These are phyloP conservation scores for Cordia subcordata DNA, from an alignment of 257 asterid species.

Conservation along the genomic window DNA sequence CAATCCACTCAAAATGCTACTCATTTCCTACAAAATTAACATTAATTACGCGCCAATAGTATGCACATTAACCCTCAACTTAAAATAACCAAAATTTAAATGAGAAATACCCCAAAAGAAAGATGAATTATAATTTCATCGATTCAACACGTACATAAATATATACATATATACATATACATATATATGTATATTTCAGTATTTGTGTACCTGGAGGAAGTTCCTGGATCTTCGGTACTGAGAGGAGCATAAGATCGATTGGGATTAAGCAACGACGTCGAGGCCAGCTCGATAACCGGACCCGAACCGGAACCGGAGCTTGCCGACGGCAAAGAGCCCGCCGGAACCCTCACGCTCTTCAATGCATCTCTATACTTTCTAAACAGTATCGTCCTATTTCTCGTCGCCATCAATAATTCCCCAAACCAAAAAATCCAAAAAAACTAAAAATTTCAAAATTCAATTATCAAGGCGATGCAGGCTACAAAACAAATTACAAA, in stretches of 20 bases:
- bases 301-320: conserved; percentile 64
- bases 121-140: neutral
- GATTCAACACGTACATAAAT: too few species aligned
- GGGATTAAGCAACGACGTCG: conserved; percentile 78
- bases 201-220: conserved; percentile 39
- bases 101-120: neutral
- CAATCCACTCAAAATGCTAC: too few species aligned
- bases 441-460: neutral
- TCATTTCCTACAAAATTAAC: too few species aligned
- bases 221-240: conserved; percentile 66
- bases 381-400: conserved; percentile 82
- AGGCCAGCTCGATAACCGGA: conserved; percentile 83
- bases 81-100: too few species aligned
- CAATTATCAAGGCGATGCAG: neutral
- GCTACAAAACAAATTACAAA: neutral
- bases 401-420: conserved; percentile 65
- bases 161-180: too few species aligned
- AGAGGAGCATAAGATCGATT: conserved; percentile 54
- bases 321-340: conserved; percentile 49
- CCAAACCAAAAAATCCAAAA: neutral
- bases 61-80: too few species aligned
- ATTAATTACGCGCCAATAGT: too few species aligned
- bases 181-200: neutral
- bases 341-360: conserved; percentile 83
- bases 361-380: conserved; percentile 85